Conservation (phyloP, 495 filamentous ascomycete species). For the Delitschia confertaspora region DNA sequence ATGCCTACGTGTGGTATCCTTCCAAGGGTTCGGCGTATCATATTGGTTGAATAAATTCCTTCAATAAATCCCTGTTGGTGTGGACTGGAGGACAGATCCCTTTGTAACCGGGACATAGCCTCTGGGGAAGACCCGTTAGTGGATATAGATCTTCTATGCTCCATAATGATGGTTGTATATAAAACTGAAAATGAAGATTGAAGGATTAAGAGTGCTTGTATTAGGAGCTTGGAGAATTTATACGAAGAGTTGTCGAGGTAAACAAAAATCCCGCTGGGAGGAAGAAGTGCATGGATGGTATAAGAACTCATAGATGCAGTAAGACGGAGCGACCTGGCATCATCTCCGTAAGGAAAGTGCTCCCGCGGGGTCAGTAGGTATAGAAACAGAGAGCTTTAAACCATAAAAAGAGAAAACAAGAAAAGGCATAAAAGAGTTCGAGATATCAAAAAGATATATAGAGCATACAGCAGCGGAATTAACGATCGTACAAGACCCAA, state of each 20-base stretch:
- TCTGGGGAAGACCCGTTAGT: slow-evolving; percentile 7
- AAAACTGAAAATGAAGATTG: neutral
- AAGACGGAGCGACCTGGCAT: no score
- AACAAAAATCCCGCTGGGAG: no score
- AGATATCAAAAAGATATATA: neutral
- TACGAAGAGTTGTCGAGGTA: no score
- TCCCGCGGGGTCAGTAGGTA: no score
- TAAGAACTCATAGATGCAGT: no score
- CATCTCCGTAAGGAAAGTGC: no score
- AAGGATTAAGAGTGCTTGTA: no score
- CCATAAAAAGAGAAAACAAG: neutral
- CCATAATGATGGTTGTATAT: slow-evolving; percentile 5
- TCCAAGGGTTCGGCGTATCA: slow-evolving; percentile 12
- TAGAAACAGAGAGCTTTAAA: neutral
- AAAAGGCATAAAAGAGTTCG: neutral
- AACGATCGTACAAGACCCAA: no score
- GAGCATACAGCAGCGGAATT: slow-evolving; percentile 1
- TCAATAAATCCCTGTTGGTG: slow-evolving; percentile 19
- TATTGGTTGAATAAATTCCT: slow-evolving; percentile 7
- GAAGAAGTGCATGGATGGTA: no score
- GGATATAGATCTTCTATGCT: slow-evolving; percentile 15
- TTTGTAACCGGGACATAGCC: slow-evolving; percentile 19
- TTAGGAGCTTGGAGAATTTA: no score
- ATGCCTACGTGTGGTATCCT: slow-evolving; percentile 54
- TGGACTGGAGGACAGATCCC: slow-evolving; percentile 20